These are phyloP conservation scores for Pythium chondricola DNA, from an alignment of 352 stramenopile species.

Conservation along the genomic window DNA sequence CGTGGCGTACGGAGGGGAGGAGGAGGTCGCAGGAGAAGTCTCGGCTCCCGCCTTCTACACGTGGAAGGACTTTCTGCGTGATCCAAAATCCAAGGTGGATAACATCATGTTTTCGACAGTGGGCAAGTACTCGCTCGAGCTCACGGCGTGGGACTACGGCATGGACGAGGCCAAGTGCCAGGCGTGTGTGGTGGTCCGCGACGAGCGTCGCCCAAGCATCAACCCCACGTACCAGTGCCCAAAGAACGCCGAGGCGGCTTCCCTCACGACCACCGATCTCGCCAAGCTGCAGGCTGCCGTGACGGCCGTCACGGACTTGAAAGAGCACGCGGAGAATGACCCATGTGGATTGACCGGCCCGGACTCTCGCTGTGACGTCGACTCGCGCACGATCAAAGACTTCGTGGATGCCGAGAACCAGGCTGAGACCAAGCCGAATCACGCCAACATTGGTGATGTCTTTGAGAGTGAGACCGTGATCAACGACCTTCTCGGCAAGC, in stretches of 20 bases:
- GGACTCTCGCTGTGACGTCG: conserved; percentile 35
- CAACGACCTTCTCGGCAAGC: conserved; percentile 23
- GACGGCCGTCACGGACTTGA: conserved; percentile 34
- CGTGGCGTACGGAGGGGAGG: not conserved
- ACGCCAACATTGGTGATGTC: not conserved
- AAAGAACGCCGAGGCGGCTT: conserved; percentile 17
- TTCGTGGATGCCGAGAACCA: conserved; percentile 31
- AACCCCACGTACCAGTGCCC: conserved; percentile 40
- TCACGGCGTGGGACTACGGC: conserved; percentile 50
- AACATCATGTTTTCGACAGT: conserved; percentile 31
- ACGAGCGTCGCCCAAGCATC: conserved; percentile 38
- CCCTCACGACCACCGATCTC: conserved; percentile 30
- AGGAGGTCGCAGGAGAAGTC: not conserved
- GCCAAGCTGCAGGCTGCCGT: conserved; percentile 18
- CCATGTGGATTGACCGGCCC: conserved; percentile 38
- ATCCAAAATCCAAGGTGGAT: conserved; percentile 33
- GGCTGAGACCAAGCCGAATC: too few relatives aligned
- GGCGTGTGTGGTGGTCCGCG: conserved; percentile 49
- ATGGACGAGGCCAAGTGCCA: conserved; percentile 25
- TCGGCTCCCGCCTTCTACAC: conserved; percentile 6
- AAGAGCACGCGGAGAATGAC: conserved; percentile 38
- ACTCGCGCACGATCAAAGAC: conserved; percentile 28
- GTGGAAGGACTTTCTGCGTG: conserved; percentile 52
- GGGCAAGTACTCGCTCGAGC: conserved; percentile 47
- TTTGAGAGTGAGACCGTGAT: conserved; percentile 5